Base-by-base conservation (phyloP, 2,329 filamentous ascomycete genomes). In the Colletotrichum sublineola region DNA sequence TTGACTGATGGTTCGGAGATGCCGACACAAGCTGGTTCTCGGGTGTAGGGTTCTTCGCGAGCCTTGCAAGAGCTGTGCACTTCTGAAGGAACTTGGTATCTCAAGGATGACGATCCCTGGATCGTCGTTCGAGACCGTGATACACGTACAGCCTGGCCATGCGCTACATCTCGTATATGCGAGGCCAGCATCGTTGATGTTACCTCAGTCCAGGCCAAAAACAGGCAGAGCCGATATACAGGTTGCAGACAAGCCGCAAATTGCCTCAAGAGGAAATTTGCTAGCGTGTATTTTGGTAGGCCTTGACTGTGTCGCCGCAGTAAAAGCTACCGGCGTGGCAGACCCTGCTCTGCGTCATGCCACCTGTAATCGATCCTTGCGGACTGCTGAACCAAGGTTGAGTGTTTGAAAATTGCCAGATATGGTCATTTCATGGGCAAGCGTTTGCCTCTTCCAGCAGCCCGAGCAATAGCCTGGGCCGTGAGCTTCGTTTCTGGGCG, bases 21-120 rank as follows among this genome's bases (percentile, higher is more conserved):
- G 11, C 11, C 12, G 7, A 29, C 4, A 58, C 31, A 29, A 66
- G 40, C 31, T 66, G 18, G 36, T 66, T 58, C 20, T 66, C 12
- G 7, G 18, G 31, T 33, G 24, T 31, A 65, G 44, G 42, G 44
- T 48, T 29, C 42, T 66, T 48, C 12, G 18, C 9, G 2, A 57
- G 11, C 40, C 24, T 58, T 5, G 6, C 11, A 42, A 58, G 36
- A 58, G 55, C 55, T 58, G 29, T 58, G 24, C 36, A 20, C 55
- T 58, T 36, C 55, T 58, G 6, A 20, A 58, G 36, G 12, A 58
- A 58, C 55, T 58, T 58, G 5, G 12, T 42, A 58, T 58, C 55
- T 58, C 6, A 58, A 42, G 55, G 33, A 42, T 58, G 1, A 42
- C 29, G 5, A 58, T n/a, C 55, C 52, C 36, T 6, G 4, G 20